Evolutionary conservation across 768 basidiomycete genomes (phyloP).

Genomic region (Sporobolomyces pararoseus): DNA sequence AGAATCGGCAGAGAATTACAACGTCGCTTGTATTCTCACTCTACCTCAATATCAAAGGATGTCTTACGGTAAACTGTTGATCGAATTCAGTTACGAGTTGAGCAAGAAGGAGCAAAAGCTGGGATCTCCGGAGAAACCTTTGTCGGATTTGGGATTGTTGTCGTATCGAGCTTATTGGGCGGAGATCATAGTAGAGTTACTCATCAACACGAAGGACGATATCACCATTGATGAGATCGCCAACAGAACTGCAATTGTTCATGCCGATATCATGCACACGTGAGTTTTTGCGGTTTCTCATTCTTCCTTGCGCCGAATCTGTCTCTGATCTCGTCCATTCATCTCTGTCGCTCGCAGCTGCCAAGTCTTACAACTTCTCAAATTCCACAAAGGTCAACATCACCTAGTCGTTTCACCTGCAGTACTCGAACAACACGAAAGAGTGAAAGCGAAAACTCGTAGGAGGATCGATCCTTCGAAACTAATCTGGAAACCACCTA

Average conservation of each 20-base stretch:
- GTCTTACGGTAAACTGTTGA: conserved; percentile 89
- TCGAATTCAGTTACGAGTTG: conserved; percentile 97
- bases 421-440: conserved; percentile 85
- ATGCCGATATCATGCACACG: conserved; percentile 98
- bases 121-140: conserved; percentile 95
- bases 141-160: conserved; percentile 87
- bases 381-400: conserved; percentile 91
- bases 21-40: conserved; percentile 98
- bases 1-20: conserved; percentile 95
- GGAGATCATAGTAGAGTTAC: conserved; percentile 81
- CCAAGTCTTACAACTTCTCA: conserved; percentile 88
- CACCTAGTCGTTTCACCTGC: conserved; percentile 86
- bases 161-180: conserved; percentile 96
- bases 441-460: conserved; percentile 70
- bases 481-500: conserved; percentile 91
- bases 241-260: conserved; percentile 88
- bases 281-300: conserved; percentile 55
- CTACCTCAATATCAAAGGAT: conserved; percentile 95
- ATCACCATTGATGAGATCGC: conserved; percentile 96
- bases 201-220: conserved; percentile 70
- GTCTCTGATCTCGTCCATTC: conserved; percentile 2
- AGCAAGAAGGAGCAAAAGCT: conserved; percentile 94
- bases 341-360: conserved; percentile 58
- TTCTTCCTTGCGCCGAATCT: not conserved
- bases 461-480: conserved; percentile 72